These are phyloP conservation scores for Smithsoniella earleae DNA, from an alignment of 163 green algal genomes.

Conservation along the genomic window DNA sequence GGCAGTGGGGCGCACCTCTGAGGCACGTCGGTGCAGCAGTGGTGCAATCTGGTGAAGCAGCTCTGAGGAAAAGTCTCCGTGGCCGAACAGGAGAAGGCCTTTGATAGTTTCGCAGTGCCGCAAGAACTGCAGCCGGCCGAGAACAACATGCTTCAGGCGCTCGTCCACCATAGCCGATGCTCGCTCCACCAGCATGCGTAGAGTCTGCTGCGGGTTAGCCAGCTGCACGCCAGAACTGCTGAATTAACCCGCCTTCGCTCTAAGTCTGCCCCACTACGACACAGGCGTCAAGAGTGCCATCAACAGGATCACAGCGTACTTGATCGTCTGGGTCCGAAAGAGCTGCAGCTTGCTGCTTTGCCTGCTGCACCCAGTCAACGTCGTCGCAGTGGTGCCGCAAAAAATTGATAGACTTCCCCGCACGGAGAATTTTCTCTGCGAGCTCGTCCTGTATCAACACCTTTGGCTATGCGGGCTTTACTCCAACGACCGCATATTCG, in stretches of 20 bases:
- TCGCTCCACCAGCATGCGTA: slow-evolving; percentile 39
- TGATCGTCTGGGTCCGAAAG: neutral
- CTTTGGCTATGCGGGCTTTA: no score
- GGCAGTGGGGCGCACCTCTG: neutral
- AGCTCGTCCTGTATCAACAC: slow-evolving; percentile 35
- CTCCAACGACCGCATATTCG: no score
- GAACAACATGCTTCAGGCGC: slow-evolving; percentile 59
- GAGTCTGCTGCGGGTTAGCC: slow-evolving; percentile 40
- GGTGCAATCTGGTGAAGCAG: slow-evolving; percentile 51
- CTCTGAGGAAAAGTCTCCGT: slow-evolving; percentile 76
- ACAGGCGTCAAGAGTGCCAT: no score
- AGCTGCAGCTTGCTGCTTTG: neutral
- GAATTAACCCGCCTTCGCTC: no score
- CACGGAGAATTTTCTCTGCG: slow-evolving; percentile 58
- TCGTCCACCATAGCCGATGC: slow-evolving; percentile 49
- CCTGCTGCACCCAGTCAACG: slow-evolving; percentile 37
- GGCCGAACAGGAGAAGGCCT: slow-evolving; percentile 75
- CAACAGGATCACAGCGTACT: neutral
- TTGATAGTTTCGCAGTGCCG: slow-evolving; percentile 70
- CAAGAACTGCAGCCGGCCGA: slow-evolving; percentile 51
- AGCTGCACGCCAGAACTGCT: slow-evolving; percentile 38
- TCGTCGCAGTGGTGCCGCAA: slow-evolving; percentile 47
- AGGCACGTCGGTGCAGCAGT: slow-evolving; percentile 11
- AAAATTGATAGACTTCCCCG: slow-evolving; percentile 85
- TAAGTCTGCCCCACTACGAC: no score